Evolutionary conservation across 2,329 filamentous ascomycete genomes (phyloP), one percentile per base, ranked within the genome.

Genomic region (Diaporthe ampelina): DNA sequence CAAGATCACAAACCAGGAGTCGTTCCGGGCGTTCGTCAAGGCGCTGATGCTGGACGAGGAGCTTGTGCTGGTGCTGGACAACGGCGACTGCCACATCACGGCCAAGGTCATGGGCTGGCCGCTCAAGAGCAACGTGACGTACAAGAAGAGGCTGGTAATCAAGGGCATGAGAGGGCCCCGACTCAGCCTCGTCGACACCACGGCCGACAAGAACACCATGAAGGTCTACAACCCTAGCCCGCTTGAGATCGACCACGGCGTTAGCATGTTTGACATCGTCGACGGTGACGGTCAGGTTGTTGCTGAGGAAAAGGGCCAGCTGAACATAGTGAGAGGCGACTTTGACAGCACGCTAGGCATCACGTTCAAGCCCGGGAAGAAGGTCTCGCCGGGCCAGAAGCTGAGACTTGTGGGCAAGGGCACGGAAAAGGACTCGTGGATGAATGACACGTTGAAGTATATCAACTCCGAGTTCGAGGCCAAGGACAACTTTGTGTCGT

Each of bases 181-280:
- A 45, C 70, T 79, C 29, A 71, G 72, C 29, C 67, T 81, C n/a
- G 73, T 73, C 11, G 57, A 72, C 43, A 77, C 76, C 35, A 77
- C 73, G n/a, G 57, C 79, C 43, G 76, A 78, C 26, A 73, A 76
- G 37, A 76, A 73, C 32, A 75, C 73, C 17, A 75, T 84, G 58
- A 76, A 72, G 65, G 73, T 83, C 48, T 68, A 74, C 24, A 84
- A 82, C 75, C 77, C 78, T 15, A 81, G 81, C 24, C 78, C 79
- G 5, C 77, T 83, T 43, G 81, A 82, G 73, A 78, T 84, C 8
- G 78, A 81, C 37, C 77, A 81, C 68, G 82, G 81, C 3, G 54
- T 72, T 21, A 81, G 80, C 70, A 72, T 77, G 24, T 84, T 84
- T 37, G 80, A 82, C 73, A 76, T 84, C 32, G 77, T 78, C 52